A percentile compares a stretch with the other conserved stretches of the same genome.
Conservation (phyloP, 768 basidiomycete genomes). For the Tricholoma sp. region DNA sequence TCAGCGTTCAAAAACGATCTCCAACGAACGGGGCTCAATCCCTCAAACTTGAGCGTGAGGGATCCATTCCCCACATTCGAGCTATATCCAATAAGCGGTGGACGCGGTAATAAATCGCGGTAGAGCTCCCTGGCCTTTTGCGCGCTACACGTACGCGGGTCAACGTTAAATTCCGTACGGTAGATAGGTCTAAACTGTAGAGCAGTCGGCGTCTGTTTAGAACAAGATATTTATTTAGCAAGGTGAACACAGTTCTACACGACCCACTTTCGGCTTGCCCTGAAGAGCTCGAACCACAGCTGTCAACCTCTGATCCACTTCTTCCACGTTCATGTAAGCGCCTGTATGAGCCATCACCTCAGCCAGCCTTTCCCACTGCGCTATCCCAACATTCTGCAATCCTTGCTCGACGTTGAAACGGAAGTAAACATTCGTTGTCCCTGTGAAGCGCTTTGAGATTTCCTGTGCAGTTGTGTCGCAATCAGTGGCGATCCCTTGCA, state of each 20-base stretch:
- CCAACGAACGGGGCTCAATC: background rate
- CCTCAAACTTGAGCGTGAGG: background rate
- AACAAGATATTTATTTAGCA: background rate
- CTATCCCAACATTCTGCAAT: conserved; percentile 2
- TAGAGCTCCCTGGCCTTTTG: no score
- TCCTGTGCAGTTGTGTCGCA: conserved; percentile 5
- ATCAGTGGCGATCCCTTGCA: conserved; percentile 3
- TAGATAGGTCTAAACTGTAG: background rate
- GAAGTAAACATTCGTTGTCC: background rate
- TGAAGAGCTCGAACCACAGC: background rate
- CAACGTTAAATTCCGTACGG: background rate
- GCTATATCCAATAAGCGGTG: no score
- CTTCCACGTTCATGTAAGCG: background rate
- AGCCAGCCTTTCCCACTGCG: conserved; percentile 6
- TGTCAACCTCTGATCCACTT: background rate
- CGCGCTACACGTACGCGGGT: background rate
- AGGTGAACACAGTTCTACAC: background rate
- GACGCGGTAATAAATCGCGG: no score
- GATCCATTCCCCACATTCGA: background rate
- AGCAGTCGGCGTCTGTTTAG: background rate
- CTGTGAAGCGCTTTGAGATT: background rate
- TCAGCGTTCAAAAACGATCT: background rate
- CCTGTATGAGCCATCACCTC: conserved; percentile 8
- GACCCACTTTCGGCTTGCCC: background rate
- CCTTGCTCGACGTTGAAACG: conserved; percentile 13